Percentiles rank a stretch among this genome's conserved stretches.
These are phyloP conservation scores for Hippophae gyantsensis DNA, from an alignment of 306 rosid genomes.

Conservation along the genomic window DNA sequence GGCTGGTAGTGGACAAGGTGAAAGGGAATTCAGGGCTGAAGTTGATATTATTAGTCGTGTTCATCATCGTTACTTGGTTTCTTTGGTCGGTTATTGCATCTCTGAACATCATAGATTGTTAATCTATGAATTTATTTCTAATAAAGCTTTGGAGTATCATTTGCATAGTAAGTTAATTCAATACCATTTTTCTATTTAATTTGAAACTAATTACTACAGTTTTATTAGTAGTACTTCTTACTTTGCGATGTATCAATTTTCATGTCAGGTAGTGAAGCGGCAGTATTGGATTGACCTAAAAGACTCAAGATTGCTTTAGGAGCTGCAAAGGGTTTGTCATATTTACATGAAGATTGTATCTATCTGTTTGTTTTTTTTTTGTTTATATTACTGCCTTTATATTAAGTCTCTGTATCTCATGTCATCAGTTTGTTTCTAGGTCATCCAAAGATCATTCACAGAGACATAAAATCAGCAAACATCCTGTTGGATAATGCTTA, in stretches of 20 bases:
- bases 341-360: constrained; percentile 88
- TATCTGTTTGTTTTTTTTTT: neutral
- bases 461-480: constrained; percentile 89
- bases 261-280: constrained; percentile 38
- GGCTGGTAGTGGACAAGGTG: constrained; percentile 94
- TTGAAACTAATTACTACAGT: neutral
- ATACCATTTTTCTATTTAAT: neutral
- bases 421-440: constrained; percentile 36
- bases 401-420: neutral
- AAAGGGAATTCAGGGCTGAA: constrained; percentile 80
- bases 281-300: constrained; percentile 68
- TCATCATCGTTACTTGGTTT: constrained; percentile 84
- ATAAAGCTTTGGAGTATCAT: constrained; percentile 76
- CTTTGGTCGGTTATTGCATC: constrained; percentile 79
- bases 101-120: constrained; percentile 61
- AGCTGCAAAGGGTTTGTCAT: constrained; percentile 85
- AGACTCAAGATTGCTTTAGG: constrained; percentile 82
- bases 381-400: no score
- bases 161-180: constrained; percentile 58
- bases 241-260: neutral
- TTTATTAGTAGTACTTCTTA: constrained; percentile 4
- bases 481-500: constrained; percentile 72
- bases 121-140: constrained; percentile 82
- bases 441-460: constrained; percentile 83
- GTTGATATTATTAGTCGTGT: constrained; percentile 81